phyloP scores from a whole-genome alignment of 768 basidiomycete genomes.

The Paxillus rubicundulus region DNA sequence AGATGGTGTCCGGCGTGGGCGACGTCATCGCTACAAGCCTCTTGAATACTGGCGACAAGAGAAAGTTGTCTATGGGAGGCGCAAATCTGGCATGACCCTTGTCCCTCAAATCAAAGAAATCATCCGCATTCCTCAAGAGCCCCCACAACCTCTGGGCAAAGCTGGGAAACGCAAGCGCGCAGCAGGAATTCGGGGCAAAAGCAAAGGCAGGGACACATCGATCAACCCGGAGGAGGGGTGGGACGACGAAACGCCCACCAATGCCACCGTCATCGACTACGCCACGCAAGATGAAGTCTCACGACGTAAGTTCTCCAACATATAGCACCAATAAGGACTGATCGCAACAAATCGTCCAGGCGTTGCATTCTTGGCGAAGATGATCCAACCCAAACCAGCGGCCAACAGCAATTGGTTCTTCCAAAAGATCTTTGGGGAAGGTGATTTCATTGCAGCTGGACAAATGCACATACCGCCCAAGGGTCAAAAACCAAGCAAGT shows the following conservation, averaged over 20 bases:
- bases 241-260: conserved; percentile 74
- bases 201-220: conserved; percentile 28
- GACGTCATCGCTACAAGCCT: conserved; percentile 66
- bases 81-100: conserved; percentile 46
- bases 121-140: conserved; percentile 51
- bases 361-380: conserved; percentile 71
- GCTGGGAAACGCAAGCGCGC: conserved; percentile 36
- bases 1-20: conserved; percentile 65
- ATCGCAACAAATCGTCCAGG: conserved; percentile 42
- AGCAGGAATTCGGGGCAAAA: conserved; percentile 33
- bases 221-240: conserved; percentile 73
- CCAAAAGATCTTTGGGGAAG: conserved; percentile 90
- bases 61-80: conserved; percentile 76
- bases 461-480: conserved; percentile 78
- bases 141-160: conserved; percentile 45
- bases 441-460: conserved; percentile 88
- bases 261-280: conserved; percentile 69
- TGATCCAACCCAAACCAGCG: conserved; percentile 61
- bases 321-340: background rate
- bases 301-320: conserved; percentile 58
- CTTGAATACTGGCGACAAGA: conserved; percentile 95
- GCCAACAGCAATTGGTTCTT: conserved; percentile 74
- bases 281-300: conserved; percentile 56
- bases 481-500: conserved; percentile 82
- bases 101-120: conserved; percentile 71